phyloP scores from a whole-genome alignment of 371 early-diverging fungal genomes.

The Caulochytrium protostelioides region DNA sequence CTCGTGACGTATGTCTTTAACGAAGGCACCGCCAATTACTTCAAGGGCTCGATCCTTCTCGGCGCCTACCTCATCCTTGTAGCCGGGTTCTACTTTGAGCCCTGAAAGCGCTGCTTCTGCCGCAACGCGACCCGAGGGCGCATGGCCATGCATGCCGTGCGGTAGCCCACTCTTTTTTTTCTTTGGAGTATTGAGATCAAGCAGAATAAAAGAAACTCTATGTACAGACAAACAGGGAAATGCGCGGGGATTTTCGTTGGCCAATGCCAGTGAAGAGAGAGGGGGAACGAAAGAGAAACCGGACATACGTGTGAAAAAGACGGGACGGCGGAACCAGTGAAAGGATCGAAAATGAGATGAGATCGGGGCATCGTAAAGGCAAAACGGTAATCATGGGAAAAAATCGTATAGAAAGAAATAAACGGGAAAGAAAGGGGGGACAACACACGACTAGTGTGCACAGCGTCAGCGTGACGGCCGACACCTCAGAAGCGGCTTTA shows the following conservation, averaged over 20 bases:
- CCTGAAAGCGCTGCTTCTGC: slow-evolving; percentile 4
- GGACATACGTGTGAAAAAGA: too few relatives aligned
- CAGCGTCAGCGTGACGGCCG: too few relatives aligned
- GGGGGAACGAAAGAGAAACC: too few relatives aligned
- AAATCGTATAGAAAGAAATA: too few relatives aligned
- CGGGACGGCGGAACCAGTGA: too few relatives aligned
- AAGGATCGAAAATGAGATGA: too few relatives aligned
- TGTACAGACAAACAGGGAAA: slow-evolving; percentile 18
- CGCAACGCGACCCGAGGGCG: background rate
- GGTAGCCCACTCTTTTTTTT: background rate
- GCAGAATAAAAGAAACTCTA: too few relatives aligned
- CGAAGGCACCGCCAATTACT: slow-evolving; percentile 86
- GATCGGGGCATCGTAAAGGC: too few relatives aligned
- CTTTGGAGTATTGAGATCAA: slow-evolving; percentile 2
- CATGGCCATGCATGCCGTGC: background rate
- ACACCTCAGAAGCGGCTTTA: too few relatives aligned
- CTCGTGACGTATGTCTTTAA: slow-evolving; percentile 49
- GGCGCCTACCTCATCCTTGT: slow-evolving; percentile 61
- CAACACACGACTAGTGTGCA: too few relatives aligned
- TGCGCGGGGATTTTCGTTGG: background rate
- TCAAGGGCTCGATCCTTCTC: slow-evolving; percentile 77
- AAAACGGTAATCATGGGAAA: too few relatives aligned
- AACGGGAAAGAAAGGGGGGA: too few relatives aligned
- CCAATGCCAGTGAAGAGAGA: background rate
- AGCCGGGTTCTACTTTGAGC: slow-evolving; percentile 54